Conservation (phyloP, 192 early-diverging fungal species). For the Coemansia sp. region DNA sequence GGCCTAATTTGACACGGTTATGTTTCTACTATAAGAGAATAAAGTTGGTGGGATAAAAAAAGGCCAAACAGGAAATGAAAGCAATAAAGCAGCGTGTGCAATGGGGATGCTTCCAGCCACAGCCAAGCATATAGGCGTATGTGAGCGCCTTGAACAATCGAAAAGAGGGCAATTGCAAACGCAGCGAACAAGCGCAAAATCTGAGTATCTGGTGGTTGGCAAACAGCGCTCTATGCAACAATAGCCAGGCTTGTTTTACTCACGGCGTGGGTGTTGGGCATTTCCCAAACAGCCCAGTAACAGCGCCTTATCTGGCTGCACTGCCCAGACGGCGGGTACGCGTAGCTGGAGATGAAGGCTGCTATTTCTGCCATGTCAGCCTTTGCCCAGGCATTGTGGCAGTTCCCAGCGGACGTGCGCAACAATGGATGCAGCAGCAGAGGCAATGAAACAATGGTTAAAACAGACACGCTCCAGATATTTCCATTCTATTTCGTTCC, state of each 20-base stretch:
- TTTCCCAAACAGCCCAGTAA: not conserved
- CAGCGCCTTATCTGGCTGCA: not conserved
- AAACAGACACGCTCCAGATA: constrained; percentile 4
- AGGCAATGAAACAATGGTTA: constrained; percentile 7
- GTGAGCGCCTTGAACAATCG: constrained; percentile 5
- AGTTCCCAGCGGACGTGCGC: not conserved
- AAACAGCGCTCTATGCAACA: not conserved
- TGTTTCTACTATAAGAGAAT: not conserved
- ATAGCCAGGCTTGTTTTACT: constrained; percentile 4
- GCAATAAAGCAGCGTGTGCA: not conserved
- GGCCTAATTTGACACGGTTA: constrained; percentile 2
- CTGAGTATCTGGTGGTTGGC: constrained; percentile 3
- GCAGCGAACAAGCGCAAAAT: constrained; percentile 6
- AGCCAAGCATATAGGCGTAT: constrained; percentile 1
- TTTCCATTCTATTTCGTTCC: not conserved
- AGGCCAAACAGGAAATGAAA: constrained; percentile 2
- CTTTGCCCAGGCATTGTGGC: constrained; percentile 1
- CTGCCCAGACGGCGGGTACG: constrained; percentile 6
- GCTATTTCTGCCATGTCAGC: not conserved
- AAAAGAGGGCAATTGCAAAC: constrained; percentile 6
- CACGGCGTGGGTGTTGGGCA: not conserved
- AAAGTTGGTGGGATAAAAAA: not conserved
- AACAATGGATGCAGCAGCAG: constrained; percentile 7
- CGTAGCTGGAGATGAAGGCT: not conserved
- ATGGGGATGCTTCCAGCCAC: constrained; percentile 9